These are phyloP conservation scores for Conoideocrella luteorostrata DNA, from an alignment of 2,329 filamentous ascomycete genomes.

Conservation along the genomic window DNA sequence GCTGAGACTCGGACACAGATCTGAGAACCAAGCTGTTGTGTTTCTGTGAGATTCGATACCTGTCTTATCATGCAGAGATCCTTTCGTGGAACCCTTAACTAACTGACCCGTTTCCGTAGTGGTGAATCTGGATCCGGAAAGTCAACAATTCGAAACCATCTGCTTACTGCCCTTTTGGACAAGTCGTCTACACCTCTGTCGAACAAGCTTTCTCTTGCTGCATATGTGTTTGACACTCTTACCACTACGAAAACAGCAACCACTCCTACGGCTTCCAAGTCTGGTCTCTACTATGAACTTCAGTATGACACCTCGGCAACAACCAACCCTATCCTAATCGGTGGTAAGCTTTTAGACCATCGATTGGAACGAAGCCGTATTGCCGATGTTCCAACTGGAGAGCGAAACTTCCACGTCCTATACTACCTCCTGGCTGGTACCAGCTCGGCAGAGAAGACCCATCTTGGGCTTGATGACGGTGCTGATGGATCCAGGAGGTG, in stretches of 20 bases:
- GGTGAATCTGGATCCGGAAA: constrained; percentile 96
- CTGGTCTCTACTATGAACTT: constrained; percentile 89
- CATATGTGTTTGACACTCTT: constrained; percentile 91
- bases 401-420: constrained; percentile 91
- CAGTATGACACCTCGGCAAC: constrained; percentile 90
- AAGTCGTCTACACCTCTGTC: constrained; percentile 91
- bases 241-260: constrained; percentile 97
- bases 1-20: constrained; percentile 75
- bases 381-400: constrained; percentile 85
- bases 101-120: constrained; percentile 39
- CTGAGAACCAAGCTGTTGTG: constrained; percentile 86
- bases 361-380: constrained; percentile 88
- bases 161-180: constrained; percentile 76
- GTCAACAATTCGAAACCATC: constrained; percentile 85
- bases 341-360: constrained; percentile 91
- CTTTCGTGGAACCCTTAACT: no score
- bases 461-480: constrained; percentile 58
- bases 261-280: constrained; percentile 90
- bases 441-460: constrained; percentile 80
- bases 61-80: no score
- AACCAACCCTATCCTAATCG: constrained; percentile 79
- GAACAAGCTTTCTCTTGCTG: constrained; percentile 84
- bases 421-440: constrained; percentile 95
- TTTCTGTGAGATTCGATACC: no score
- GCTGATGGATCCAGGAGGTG: constrained; percentile 65